Conservation (phyloP, 1,139 yeast species). For the Scheffersomyces lignicola region DNA sequence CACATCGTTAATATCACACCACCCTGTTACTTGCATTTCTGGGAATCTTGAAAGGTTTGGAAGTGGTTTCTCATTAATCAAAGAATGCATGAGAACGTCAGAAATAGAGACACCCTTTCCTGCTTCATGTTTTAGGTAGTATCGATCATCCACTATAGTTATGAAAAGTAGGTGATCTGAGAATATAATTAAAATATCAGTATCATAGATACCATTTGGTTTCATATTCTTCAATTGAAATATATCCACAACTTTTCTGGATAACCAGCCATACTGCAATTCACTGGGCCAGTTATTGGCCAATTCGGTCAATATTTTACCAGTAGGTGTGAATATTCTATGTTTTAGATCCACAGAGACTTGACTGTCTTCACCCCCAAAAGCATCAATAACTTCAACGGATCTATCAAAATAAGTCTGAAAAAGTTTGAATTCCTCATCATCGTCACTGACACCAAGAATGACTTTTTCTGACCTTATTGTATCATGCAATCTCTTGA, state of each 20-base stretch:
- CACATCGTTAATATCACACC: constrained; percentile 65
- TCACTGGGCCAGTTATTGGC: constrained; percentile 88
- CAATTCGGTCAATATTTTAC: constrained; percentile 78
- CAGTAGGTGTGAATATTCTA: constrained; percentile 87
- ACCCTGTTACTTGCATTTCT: constrained; percentile 61
- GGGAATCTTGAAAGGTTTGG: constrained; percentile 57
- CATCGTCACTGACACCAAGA: constrained; percentile 12
- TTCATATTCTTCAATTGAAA: constrained; percentile 51
- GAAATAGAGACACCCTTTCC: constrained; percentile 63
- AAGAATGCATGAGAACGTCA: constrained; percentile 84
- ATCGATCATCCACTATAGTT: constrained; percentile 44
- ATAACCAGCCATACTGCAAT: constrained; percentile 84
- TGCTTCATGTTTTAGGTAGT: constrained; percentile 25
- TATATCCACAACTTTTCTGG: constrained; percentile 80
- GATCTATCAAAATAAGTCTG: constrained; percentile 53
- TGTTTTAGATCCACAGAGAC: constrained; percentile 46
- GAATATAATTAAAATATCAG: constrained; percentile 69
- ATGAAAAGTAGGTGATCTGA: constrained; percentile 76
- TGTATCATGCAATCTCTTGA: constrained; percentile 51
- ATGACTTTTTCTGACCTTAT: constrained; percentile 24
- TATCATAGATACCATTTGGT: constrained; percentile 27
- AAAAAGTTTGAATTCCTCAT: constrained; percentile 17
- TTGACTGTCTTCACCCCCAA: constrained; percentile 51
- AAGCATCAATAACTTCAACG: constrained; percentile 72
- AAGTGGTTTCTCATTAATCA: constrained; percentile 82